A percentile compares a stretch with the other conserved stretches of the same genome.
These are phyloP conservation scores for Vigna trinervia DNA, from an alignment of 306 rosid species.

Conservation along the genomic window DNA sequence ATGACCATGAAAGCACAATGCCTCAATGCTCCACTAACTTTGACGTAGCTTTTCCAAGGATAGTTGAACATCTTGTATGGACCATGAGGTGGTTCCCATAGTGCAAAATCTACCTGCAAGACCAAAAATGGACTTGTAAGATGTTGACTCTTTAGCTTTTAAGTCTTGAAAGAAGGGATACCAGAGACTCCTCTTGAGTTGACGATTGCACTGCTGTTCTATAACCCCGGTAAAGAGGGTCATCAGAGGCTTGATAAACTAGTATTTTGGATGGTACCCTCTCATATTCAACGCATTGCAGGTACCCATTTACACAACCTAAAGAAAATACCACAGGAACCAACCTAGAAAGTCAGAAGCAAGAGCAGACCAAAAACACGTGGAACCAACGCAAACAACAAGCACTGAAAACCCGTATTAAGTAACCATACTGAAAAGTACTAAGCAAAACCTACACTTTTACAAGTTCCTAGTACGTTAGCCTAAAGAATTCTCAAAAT, in stretches of 20 bases:
- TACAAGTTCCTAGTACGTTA: too few relatives aligned
- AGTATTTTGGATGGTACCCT: constrained; percentile 80
- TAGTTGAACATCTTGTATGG: constrained; percentile 65
- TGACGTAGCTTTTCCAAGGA: constrained; percentile 74
- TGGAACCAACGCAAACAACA: background rate
- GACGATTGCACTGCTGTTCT: constrained; percentile 79
- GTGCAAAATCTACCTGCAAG: constrained; percentile 72
- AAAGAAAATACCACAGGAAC: constrained; percentile 30
- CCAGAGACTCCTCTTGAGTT: constrained; percentile 79
- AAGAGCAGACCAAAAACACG: constrained; percentile 5
- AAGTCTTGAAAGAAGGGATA: constrained; percentile 38
- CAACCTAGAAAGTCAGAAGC: constrained; percentile 19
- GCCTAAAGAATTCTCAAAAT: too few relatives aligned
- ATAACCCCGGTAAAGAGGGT: constrained; percentile 72
- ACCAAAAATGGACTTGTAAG: background rate
- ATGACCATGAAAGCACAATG: constrained; percentile 84
- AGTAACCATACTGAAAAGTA: background rate
- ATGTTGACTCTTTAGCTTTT: constrained; percentile 7
- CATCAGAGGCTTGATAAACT: constrained; percentile 77
- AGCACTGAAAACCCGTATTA: background rate
- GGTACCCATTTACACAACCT: constrained; percentile 72
- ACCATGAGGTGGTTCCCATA: constrained; percentile 90
- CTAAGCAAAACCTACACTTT: background rate
- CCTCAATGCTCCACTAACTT: constrained; percentile 76
- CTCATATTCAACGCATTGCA: constrained; percentile 73